Conservation (phyloP, 495 filamentous ascomycete species). For the Neurospora sp. region DNA sequence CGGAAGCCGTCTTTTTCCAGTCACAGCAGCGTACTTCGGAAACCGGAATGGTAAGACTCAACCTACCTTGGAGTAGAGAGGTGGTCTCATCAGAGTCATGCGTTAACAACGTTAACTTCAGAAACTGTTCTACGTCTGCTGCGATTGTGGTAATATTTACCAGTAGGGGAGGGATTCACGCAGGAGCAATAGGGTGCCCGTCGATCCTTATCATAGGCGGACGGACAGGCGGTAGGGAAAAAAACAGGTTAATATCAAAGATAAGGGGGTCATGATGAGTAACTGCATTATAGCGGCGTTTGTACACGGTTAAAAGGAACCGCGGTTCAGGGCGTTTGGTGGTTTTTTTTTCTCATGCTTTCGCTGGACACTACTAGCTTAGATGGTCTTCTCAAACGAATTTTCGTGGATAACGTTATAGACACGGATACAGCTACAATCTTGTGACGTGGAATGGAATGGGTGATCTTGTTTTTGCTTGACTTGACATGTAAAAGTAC, state of each 20-base stretch:
- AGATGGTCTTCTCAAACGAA: background rate
- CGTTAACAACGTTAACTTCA: conserved; percentile 31
- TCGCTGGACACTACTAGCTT: background rate
- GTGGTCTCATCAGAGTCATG: background rate
- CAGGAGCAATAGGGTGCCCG: background rate
- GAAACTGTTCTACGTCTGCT: conserved; percentile 98
- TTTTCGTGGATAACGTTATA: background rate
- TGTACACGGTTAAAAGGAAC: background rate
- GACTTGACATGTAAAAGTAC: too few relatives aligned
- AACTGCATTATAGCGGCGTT: background rate
- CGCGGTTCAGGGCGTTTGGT: background rate
- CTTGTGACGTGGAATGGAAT: background rate
- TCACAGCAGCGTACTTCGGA: conserved; percentile 92
- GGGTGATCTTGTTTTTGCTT: too few relatives aligned
- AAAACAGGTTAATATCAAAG: background rate
- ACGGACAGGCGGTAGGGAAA: background rate
- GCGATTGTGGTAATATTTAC: conserved; percentile 81
- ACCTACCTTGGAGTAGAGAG: background rate
- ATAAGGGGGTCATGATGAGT: background rate
- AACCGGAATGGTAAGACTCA: conserved; percentile 82
- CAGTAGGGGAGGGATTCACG: conserved; percentile 24
- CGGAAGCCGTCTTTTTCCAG: conserved; percentile 94
- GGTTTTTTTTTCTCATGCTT: background rate
- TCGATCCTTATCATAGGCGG: background rate
- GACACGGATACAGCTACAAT: background rate